Evolutionary conservation across 306 rosid species (phyloP).

Genomic region (Arachis hypogaea): DNA sequence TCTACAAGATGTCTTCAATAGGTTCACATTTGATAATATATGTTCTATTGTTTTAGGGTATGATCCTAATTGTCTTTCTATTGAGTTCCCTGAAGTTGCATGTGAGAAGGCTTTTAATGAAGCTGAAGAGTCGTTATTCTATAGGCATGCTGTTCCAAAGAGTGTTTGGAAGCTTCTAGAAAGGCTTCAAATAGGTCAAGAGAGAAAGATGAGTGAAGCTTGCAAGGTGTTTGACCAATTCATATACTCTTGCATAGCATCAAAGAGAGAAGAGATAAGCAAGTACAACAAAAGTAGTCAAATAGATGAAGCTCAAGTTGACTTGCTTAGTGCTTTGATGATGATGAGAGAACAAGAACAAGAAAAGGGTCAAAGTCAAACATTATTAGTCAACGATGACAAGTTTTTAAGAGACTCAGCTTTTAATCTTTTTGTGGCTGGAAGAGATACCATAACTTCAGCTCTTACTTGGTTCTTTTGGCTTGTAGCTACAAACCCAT

Average conservation of each 20-base stretch:
- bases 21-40: constrained; percentile 50
- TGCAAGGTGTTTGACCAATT: constrained; percentile 41
- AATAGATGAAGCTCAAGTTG: not conserved
- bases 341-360: constrained; percentile 20
- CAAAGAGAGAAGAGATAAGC: constrained; percentile 31
- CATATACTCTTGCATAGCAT: constrained; percentile 33
- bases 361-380: not conserved
- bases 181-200: constrained; percentile 49
- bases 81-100: constrained; percentile 42
- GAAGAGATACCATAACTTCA: constrained; percentile 52
- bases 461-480: constrained; percentile 60
- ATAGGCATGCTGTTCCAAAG: constrained; percentile 36
- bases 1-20: constrained; percentile 46
- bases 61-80: constrained; percentile 47
- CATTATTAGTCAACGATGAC: not conserved
- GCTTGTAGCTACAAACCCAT: constrained; percentile 52
- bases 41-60: constrained; percentile 46
- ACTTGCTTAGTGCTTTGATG: constrained; percentile 43
- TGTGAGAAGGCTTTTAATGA: constrained; percentile 49
- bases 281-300: not conserved
- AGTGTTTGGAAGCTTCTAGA: constrained; percentile 49
- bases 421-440: constrained; percentile 47
- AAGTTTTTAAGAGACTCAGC: constrained; percentile 54
- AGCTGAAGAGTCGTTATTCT: constrained; percentile 36
- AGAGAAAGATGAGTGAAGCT: constrained; percentile 41